A percentile compares a stretch with the other conserved stretches of the same genome.
These are phyloP conservation scores for Phycomyces nitens DNA, from an alignment of 192 early-diverging fungal species.

Conservation along the genomic window DNA sequence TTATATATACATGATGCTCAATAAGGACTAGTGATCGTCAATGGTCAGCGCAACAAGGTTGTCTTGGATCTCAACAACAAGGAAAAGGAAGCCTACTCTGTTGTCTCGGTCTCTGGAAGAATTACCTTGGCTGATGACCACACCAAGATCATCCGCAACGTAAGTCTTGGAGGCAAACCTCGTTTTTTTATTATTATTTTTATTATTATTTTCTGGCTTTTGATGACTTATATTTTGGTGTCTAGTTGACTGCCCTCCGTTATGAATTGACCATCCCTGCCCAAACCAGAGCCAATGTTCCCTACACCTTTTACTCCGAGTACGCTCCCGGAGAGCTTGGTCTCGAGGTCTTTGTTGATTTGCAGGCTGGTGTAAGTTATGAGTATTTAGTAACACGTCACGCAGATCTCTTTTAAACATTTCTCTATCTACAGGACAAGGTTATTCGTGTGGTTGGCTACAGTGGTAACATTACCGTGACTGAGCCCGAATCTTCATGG, in stretches of 20 bases:
- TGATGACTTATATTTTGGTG: background rate
- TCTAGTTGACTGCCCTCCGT: constrained; percentile 33
- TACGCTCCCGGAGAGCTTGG: constrained; percentile 41
- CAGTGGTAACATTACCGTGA: constrained; percentile 41
- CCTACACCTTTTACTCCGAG: constrained; percentile 47
- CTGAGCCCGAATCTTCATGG: constrained; percentile 46
- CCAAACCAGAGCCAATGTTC: constrained; percentile 32
- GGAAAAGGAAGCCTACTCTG: constrained; percentile 26
- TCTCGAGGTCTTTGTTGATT: constrained; percentile 41
- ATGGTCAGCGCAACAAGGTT: constrained; percentile 42
- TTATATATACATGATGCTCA: background rate
- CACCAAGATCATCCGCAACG: constrained; percentile 34
- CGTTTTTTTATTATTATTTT: background rate
- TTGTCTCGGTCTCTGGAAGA: constrained; percentile 29
- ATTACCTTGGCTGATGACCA: constrained; percentile 32
- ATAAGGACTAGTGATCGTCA: constrained; percentile 33
- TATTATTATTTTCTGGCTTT: background rate
- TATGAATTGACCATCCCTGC: constrained; percentile 35
- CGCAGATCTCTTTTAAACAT: background rate
- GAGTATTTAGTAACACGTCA: background rate
- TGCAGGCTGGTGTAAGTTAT: constrained; percentile 38
- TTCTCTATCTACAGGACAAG: constrained; percentile 24
- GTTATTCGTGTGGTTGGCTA: constrained; percentile 41
- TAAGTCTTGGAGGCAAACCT: no score
- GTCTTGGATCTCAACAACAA: constrained; percentile 39